Percentiles rank a stretch among this genome's conserved stretches.
These are phyloP conservation scores for cucumber (Cucumis sativus) DNA, from an alignment of 306 rosid genomes.

Conservation along the genomic window Cucumber_9930_V3 NC_026659.2:1943001-1943500, in stretches of 20 bases:
- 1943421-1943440: not conserved
- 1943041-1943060: conserved; percentile 22
- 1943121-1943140: not conserved
- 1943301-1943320: not conserved
- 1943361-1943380: not conserved
- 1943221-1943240: no score
- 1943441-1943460: not conserved
- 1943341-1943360: not conserved
- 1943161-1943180: not conserved
- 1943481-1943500: not conserved
- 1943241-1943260: no score
- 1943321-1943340: not conserved
- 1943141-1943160: not conserved
- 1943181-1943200: no score
- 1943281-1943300: not conserved
- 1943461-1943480: not conserved
- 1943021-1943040: conserved; percentile 21
- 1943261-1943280: no score
- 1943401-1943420: not conserved
- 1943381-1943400: not conserved
- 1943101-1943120: not conserved
- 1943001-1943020: conserved; percentile 16
- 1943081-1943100: conserved; percentile 1
- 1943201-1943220: no score
- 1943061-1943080: conserved; percentile 25